These are phyloP conservation scores for Monosporascus sp. DNA, from an alignment of 2,329 filamentous ascomycete species.

Conservation along the genomic window DNA sequence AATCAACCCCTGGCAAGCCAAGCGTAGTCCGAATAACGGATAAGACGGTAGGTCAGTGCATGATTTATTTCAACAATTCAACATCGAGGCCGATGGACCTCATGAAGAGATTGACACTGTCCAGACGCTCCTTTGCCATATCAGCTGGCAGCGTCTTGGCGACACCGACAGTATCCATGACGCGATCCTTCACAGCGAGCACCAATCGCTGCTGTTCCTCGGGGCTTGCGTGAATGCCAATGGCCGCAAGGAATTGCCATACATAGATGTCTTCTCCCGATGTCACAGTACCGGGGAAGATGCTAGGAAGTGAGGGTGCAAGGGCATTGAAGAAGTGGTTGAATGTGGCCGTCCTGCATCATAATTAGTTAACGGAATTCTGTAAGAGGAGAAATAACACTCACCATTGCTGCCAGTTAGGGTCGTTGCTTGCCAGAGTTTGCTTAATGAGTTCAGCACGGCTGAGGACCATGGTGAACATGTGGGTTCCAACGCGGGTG, in stretches of 20 bases:
- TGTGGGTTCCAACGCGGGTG: constrained; percentile 81
- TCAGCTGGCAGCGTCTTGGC: constrained; percentile 85
- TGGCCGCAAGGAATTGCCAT: constrained; percentile 94
- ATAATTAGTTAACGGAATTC: constrained; percentile 24
- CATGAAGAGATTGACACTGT: constrained; percentile 98
- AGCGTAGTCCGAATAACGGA: background rate
- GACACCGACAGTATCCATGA: constrained; percentile 88
- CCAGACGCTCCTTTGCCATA: constrained; percentile 76
- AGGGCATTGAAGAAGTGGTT: constrained; percentile 81
- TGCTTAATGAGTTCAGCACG: constrained; percentile 92
- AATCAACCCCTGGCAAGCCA: background rate
- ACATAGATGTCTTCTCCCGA: constrained; percentile 92
- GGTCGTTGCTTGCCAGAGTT: constrained; percentile 62
- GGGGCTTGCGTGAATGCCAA: constrained; percentile 87
- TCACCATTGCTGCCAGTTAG: constrained; percentile 77
- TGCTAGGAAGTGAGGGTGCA: constrained; percentile 74
- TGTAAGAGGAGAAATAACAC: constrained; percentile 16
- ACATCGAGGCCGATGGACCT: constrained; percentile 97
- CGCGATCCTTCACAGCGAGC: constrained; percentile 92
- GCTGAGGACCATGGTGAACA: constrained; percentile 91
- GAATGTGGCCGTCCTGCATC: constrained; percentile 66
- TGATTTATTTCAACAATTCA: constrained; percentile 53
- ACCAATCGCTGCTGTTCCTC: constrained; percentile 95
- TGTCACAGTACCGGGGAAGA: constrained; percentile 90
- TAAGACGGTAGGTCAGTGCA: constrained; percentile 1